These are phyloP conservation scores for grape (Vitis vinifera) DNA, from an alignment of 164 flowering plant species.

Conservation along the genomic window ASM3070453v1 NC_081818.1:2531001-2531500, in stretches of 20 bases:
- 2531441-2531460: constrained; percentile 6
- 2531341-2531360: not conserved
- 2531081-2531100: not conserved
- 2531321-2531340: not conserved
- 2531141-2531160: not conserved
- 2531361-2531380: constrained; percentile 8
- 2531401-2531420: constrained; percentile 6
- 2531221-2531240: constrained; percentile 23
- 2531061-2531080: not conserved
- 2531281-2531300: constrained; percentile 12
- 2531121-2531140: constrained; percentile 4
- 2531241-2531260: constrained; percentile 22
- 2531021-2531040: not conserved
- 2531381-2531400: constrained; percentile 15
- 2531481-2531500: no score
- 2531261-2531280: constrained; percentile 18
- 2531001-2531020: not conserved
- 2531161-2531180: not conserved
- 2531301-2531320: constrained; percentile 14
- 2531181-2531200: constrained; percentile 21
- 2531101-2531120: not conserved
- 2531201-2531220: constrained; percentile 16
- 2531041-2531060: not conserved
- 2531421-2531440: constrained; percentile 6
- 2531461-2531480: not conserved